Evolutionary conservation across 1,139 yeast species (phyloP).

Genomic region (Meyerozyma carpophila): DNA sequence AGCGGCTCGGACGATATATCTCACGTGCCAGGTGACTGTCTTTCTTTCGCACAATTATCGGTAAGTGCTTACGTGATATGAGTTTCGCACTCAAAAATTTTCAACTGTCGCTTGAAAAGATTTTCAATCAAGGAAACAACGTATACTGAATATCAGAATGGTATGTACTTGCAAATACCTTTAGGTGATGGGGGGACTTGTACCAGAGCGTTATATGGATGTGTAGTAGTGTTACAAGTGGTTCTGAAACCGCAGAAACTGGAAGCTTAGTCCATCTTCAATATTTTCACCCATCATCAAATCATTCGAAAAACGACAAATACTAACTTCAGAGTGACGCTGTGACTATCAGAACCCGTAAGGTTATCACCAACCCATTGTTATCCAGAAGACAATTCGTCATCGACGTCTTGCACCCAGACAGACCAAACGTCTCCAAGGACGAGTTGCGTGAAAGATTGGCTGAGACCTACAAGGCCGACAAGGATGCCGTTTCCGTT

Average conservation of each 20-base stretch:
- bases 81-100: conserved; percentile 1
- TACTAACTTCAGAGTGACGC: conserved; percentile 82
- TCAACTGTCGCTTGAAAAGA: conserved; percentile 1
- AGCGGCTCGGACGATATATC: background rate
- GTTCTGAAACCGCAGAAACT: background rate
- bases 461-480: conserved; percentile 95
- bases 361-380: conserved; percentile 99
- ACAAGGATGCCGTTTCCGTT: conserved; percentile 97
- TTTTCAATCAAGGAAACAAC: conserved; percentile 1
- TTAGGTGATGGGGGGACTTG: background rate
- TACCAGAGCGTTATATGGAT: background rate
- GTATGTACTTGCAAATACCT: background rate
- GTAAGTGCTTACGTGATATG: background rate
- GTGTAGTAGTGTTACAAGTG: background rate
- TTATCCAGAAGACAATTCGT: conserved; percentile 99
- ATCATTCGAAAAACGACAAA: background rate
- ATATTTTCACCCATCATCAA: background rate
- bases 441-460: conserved; percentile 98
- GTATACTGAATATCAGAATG: conserved; percentile 1
- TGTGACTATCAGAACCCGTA: conserved; percentile 99
- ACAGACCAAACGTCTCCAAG: conserved; percentile 98
- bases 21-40: conserved; percentile 1
- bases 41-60: background rate
- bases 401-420: conserved; percentile 99
- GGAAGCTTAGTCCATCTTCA: background rate